Conservation (phyloP, 768 basidiomycete genomes). For the Mycena belliarum region DNA sequence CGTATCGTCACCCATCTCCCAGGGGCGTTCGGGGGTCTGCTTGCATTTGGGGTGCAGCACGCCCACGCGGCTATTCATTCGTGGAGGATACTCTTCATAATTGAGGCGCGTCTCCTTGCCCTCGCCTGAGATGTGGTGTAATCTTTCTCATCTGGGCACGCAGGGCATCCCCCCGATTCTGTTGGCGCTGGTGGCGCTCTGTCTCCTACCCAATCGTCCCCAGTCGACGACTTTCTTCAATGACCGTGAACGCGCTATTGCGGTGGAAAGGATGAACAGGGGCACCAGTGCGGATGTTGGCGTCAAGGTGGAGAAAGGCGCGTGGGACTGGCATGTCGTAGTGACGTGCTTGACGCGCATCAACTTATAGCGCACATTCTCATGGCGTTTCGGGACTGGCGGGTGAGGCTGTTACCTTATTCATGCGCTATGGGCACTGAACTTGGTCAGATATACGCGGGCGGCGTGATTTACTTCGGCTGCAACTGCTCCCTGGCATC, state of each 20-base stretch:
- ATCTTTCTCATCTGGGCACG: not conserved
- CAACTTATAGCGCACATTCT: slow-evolving; percentile 52
- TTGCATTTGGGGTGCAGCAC: slow-evolving; percentile 79
- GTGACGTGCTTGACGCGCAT: too few species aligned
- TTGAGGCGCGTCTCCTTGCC: slow-evolving; percentile 51
- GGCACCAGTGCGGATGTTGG: slow-evolving; percentile 67
- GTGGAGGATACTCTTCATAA: slow-evolving; percentile 70
- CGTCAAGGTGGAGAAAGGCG: slow-evolving; percentile 63
- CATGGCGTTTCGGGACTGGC: slow-evolving; percentile 73
- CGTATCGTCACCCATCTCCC: not conserved
- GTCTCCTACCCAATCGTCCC: slow-evolving; percentile 53
- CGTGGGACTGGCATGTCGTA: too few species aligned
- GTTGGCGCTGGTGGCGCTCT: slow-evolving; percentile 55
- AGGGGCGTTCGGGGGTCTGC: slow-evolving; percentile 73
- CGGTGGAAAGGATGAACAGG: slow-evolving; percentile 67
- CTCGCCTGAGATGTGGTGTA: not conserved
- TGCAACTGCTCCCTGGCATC: slow-evolving; percentile 77
- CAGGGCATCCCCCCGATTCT: slow-evolving; percentile 56
- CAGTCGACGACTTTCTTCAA: slow-evolving; percentile 53
- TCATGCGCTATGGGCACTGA: not conserved
- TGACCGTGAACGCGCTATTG: slow-evolving; percentile 53
- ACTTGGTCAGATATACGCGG: slow-evolving; percentile 52
- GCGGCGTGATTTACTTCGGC: slow-evolving; percentile 77
- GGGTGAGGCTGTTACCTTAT: slow-evolving; percentile 49
- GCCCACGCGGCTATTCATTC: slow-evolving; percentile 46